Evolutionary conservation across 495 filamentous ascomycete species (phyloP).

Genomic region (Xylaria bambusicola): DNA sequence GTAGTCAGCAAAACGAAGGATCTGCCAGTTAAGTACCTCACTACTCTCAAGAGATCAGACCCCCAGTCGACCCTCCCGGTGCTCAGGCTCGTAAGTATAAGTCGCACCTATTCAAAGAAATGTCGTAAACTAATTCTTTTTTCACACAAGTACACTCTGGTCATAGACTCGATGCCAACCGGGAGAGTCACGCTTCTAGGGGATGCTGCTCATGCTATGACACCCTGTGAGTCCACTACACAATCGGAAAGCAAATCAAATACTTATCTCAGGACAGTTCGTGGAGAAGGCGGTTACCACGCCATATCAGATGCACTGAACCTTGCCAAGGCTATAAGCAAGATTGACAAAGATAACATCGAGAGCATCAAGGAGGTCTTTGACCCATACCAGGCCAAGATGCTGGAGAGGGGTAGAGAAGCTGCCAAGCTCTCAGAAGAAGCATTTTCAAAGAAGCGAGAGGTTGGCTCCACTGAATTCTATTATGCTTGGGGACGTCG

Average conservation of each 20-base stretch:
- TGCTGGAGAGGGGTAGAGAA: slow-evolving; percentile 24
- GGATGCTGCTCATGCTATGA: slow-evolving; percentile 60
- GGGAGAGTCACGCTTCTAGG: slow-evolving; percentile 48
- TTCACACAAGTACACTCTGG: background rate
- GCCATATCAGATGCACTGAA: slow-evolving; percentile 28
- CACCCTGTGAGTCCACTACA: slow-evolving; percentile 45
- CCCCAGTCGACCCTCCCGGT: slow-evolving; percentile 1
- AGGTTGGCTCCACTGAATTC: slow-evolving; percentile 8
- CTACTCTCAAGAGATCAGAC: slow-evolving; percentile 26
- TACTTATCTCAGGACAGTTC: slow-evolving; percentile 12
- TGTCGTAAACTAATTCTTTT: slow-evolving; percentile 17
- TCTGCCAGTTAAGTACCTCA: slow-evolving; percentile 23
- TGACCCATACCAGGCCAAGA: slow-evolving; percentile 25
- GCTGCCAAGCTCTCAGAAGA: slow-evolving; percentile 23
- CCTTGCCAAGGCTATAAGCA: slow-evolving; percentile 15
- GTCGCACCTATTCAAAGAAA: background rate
- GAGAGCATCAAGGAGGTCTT: slow-evolving; percentile 20
- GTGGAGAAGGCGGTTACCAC: slow-evolving; percentile 27
- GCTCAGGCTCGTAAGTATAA: slow-evolving; percentile 1
- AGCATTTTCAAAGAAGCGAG: slow-evolving; percentile 20
- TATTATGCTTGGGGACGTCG: slow-evolving; percentile 22
- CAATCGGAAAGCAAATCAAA: no score
- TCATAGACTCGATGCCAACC: slow-evolving; percentile 25
- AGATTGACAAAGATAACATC: slow-evolving; percentile 13
- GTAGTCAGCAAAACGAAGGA: slow-evolving; percentile 27